phyloP scores from a whole-genome alignment of 2,329 filamentous ascomycete genomes.

The Fusarium begoniae region DNA sequence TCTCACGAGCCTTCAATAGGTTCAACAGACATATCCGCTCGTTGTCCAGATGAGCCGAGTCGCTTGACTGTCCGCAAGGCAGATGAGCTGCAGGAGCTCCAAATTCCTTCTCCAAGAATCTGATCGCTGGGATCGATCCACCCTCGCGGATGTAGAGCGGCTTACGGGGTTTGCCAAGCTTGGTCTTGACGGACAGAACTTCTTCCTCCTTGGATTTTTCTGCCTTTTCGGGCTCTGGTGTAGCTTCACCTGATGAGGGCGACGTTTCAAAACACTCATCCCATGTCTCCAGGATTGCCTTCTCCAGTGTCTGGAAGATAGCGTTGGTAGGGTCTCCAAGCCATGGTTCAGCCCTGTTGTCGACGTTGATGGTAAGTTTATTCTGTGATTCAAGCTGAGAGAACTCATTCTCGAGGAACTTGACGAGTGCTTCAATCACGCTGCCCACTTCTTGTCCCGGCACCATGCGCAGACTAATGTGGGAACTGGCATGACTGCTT shows the following conservation, averaged over 20 bases:
- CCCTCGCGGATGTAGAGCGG: constrained; percentile 96
- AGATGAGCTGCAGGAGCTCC: constrained; percentile 89
- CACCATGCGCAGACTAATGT: constrained; percentile 89
- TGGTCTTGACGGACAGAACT: constrained; percentile 30
- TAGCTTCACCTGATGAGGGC: constrained; percentile 18
- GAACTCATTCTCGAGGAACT: constrained; percentile 78
- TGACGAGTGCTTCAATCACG: constrained; percentile 73
- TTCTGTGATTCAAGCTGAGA: constrained; percentile 81
- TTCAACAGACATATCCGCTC: constrained; percentile 91
- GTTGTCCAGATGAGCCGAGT: constrained; percentile 93
- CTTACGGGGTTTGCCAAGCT: constrained; percentile 56
- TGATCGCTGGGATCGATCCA: constrained; percentile 91
- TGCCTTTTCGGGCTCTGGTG: constrained; percentile 1
- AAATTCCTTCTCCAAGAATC: constrained; percentile 95
- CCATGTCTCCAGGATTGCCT: constrained; percentile 88
- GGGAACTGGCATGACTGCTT: constrained; percentile 86
- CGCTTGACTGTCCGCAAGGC: constrained; percentile 93
- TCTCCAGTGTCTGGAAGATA: constrained; percentile 88
- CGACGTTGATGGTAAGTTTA: constrained; percentile 80
- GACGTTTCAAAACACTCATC: constrained; percentile 59
- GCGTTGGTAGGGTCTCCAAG: constrained; percentile 90
- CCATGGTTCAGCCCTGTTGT: constrained; percentile 96
- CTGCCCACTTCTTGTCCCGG: constrained; percentile 88
- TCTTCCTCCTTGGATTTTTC: constrained; percentile 33
- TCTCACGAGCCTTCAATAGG: constrained; percentile 88